phyloP scores from a whole-genome alignment of 352 stramenopile genomes.

The Saprolegnia parasitica region DNA sequence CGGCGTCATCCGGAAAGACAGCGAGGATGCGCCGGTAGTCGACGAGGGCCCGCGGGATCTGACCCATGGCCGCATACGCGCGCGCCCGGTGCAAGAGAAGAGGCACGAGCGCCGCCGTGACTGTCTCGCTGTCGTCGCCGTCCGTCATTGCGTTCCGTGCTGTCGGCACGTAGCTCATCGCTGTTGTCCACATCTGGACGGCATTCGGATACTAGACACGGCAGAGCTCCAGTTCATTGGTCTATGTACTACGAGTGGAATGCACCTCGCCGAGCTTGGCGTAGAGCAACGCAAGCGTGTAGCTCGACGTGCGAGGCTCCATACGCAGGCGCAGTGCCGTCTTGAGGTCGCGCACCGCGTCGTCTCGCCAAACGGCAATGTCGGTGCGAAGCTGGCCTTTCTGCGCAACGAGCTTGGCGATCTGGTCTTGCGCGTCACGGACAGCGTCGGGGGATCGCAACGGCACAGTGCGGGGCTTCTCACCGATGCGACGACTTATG shows the following conservation, averaged over 20 bases:
- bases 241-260: neutral
- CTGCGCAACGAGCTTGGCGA: neutral
- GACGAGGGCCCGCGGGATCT: constrained; percentile 6
- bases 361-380: constrained; percentile 6
- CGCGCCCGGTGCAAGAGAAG: constrained; percentile 12
- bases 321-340: neutral
- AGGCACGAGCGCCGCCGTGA: constrained; percentile 3
- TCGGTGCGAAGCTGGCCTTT: constrained; percentile 6
- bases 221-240: neutral
- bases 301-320: constrained; percentile 11
- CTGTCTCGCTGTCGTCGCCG: constrained; percentile 1
- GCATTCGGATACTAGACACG: neutral
- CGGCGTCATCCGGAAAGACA: constrained; percentile 6
- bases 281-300: constrained; percentile 15
- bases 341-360: constrained; percentile 7
- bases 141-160: neutral
- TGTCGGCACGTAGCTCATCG: neutral
- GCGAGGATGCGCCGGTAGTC: constrained; percentile 20
- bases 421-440: neutral
- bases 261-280: constrained; percentile 11
- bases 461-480: neutral
- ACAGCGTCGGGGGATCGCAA: neutral
- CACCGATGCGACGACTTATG: neutral
- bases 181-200: neutral
- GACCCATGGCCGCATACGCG: constrained; percentile 3